Evolutionary conservation across 768 basidiomycete genomes (phyloP).

Genomic region (Strobilomyces dryophilus): DNA sequence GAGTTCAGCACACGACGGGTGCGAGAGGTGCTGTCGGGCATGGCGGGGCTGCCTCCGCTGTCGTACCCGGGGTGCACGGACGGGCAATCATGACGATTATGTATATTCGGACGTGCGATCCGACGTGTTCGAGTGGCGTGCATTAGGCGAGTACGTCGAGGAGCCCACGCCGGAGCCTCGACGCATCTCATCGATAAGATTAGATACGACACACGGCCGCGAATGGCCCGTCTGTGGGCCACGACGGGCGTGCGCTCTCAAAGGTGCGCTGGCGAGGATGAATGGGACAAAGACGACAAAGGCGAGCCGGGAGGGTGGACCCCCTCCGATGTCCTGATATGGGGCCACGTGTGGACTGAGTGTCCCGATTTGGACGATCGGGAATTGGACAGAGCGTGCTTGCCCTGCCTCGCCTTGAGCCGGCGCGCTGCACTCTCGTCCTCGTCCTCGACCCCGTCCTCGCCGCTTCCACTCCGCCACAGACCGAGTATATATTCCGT

Average conservation of each 20-base stretch:
- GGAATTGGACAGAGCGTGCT: slow-evolving; percentile 28
- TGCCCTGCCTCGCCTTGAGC: slow-evolving; percentile 30
- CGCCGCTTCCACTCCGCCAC: neutral
- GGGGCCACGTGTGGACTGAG: slow-evolving; percentile 27
- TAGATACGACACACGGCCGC: slow-evolving; percentile 21
- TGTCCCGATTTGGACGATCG: slow-evolving; percentile 25
- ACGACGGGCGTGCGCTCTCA: no score
- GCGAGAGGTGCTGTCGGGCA: slow-evolving; percentile 18
- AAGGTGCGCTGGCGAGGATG: neutral
- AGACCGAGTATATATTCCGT: neutral
- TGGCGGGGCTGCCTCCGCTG: slow-evolving; percentile 18
- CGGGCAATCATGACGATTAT: slow-evolving; percentile 5
- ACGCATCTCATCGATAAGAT: slow-evolving; percentile 27
- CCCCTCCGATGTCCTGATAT: neutral
- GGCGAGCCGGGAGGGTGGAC: neutral
- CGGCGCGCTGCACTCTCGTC: slow-evolving; percentile 24
- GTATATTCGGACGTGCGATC: slow-evolving; percentile 17
- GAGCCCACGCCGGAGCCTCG: slow-evolving; percentile 28
- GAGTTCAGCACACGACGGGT: slow-evolving; percentile 40
- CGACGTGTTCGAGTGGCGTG: slow-evolving; percentile 16
- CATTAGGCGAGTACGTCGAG: slow-evolving; percentile 28
- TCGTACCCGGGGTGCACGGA: slow-evolving; percentile 19
- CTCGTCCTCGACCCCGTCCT: slow-evolving; percentile 7
- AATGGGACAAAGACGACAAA: slow-evolving; percentile 5
- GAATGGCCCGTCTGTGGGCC: slow-evolving; percentile 1